A percentile compares a stretch with the other conserved stretches of the same genome.
These are phyloP conservation scores for Syzygium syzygioides DNA, from an alignment of 441 rosid species.

Conservation along the genomic window DNA sequence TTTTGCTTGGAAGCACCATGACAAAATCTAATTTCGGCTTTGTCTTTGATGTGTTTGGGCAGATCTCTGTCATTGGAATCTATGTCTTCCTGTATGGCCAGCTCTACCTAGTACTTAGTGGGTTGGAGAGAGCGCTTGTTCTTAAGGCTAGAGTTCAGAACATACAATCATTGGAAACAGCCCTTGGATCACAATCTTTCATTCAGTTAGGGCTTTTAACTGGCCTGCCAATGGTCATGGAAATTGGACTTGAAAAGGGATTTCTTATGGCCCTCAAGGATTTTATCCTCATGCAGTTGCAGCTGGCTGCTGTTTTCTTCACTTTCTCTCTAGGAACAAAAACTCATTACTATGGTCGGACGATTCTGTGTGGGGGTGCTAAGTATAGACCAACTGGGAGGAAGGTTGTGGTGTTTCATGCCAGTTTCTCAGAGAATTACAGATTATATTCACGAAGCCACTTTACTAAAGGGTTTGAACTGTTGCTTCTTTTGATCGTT, in stretches of 20 bases:
- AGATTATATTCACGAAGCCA: conserved; percentile 93
- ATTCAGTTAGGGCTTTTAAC: conserved; percentile 96
- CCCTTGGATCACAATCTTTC: conserved; percentile 97
- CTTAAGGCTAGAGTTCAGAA: conserved; percentile 76
- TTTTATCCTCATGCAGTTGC: conserved; percentile 95
- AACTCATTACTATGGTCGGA: conserved; percentile 87
- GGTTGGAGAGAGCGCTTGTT: conserved; percentile 73
- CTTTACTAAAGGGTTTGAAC: conserved; percentile 89
- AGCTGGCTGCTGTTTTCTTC: conserved; percentile 95
- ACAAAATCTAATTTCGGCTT: background rate
- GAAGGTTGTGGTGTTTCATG: conserved; percentile 90
- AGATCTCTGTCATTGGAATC: conserved; percentile 84
- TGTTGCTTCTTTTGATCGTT: conserved; percentile 65
- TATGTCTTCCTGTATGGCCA: conserved; percentile 96
- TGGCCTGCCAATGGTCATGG: conserved; percentile 99
- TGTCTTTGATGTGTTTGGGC: conserved; percentile 9
- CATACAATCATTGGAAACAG: conserved; percentile 86
- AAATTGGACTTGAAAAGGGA: conserved; percentile 94
- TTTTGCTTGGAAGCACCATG: conserved; percentile 1
- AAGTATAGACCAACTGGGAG: conserved; percentile 95
- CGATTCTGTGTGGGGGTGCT: conserved; percentile 91
- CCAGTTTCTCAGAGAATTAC: conserved; percentile 90
- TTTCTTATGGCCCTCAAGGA: conserved; percentile 89
- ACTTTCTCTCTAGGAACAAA: conserved; percentile 97
- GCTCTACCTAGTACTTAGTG: conserved; percentile 93